Conservation (phyloP, 2,329 filamentous ascomycete species). For the Colletotrichum abscissum region DNA sequence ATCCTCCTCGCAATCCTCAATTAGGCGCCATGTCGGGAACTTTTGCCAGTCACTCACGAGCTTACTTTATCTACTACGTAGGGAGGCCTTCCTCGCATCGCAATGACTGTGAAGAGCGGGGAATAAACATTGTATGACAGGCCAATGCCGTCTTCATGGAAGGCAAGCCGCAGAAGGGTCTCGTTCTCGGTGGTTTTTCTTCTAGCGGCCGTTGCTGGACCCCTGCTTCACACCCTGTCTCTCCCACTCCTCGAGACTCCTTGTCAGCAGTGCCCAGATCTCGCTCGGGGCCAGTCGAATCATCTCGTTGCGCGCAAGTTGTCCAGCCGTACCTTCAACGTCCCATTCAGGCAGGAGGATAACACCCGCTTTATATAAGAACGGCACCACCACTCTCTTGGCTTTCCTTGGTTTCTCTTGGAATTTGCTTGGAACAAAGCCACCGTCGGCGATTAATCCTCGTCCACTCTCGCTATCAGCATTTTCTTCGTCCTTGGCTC, state of each 20-base stretch:
- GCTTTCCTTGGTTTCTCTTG: slow-evolving; percentile 34
- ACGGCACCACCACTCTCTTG: slow-evolving; percentile 26
- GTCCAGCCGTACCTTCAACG: neutral
- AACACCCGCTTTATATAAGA: slow-evolving; percentile 26
- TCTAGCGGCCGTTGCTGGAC: slow-evolving; percentile 18
- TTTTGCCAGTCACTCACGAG: neutral
- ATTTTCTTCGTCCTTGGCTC: slow-evolving; percentile 6
- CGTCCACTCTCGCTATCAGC: neutral
- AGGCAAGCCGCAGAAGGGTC: neutral
- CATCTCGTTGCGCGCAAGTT: neutral
- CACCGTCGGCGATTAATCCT: neutral
- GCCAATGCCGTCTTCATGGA: neutral
- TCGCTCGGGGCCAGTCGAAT: slow-evolving; percentile 20
- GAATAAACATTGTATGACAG: neutral
- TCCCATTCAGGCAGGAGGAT: slow-evolving; percentile 32
- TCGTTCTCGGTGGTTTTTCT: neutral
- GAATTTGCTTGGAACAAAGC: slow-evolving; percentile 17
- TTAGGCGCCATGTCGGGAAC: neutral
- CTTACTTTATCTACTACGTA: neutral
- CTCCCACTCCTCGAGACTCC: neutral
- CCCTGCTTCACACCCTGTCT: slow-evolving; percentile 7
- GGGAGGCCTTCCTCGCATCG: neutral
- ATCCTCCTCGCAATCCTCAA: neutral
- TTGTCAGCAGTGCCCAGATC: slow-evolving; percentile 18
- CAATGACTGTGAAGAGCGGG: neutral